These are phyloP conservation scores for Kondoa malvinella DNA, from an alignment of 768 basidiomycete genomes.

Conservation along the genomic window DNA sequence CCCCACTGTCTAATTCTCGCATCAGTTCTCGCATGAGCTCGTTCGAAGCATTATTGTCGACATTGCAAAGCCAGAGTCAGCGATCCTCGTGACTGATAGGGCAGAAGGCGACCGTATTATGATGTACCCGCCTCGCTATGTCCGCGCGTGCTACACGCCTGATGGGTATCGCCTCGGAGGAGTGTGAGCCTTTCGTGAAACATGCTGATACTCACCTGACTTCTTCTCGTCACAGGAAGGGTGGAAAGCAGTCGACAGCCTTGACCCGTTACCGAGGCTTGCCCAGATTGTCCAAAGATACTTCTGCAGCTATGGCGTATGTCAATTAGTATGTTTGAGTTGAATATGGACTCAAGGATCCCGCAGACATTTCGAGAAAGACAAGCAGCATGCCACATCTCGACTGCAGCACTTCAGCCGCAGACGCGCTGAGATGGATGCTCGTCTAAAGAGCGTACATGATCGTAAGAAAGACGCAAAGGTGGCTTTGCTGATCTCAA, in stretches of 20 bases:
- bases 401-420: neutral
- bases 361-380: neutral
- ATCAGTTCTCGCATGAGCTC: conserved; percentile 43
- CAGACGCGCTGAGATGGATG: no score
- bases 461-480: no score
- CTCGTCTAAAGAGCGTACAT: no score
- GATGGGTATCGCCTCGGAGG: neutral
- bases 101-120: conserved; percentile 43
- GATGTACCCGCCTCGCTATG: conserved; percentile 15
- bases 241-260: neutral
- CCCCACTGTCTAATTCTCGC: no score
- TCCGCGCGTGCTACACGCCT: neutral
- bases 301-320: neutral
- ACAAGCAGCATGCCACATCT: neutral
- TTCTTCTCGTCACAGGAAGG: no score
- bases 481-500: no score
- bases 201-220: neutral
- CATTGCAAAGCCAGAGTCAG: conserved; percentile 34
- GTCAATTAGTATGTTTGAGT: neutral
- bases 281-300: neutral
- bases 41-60: conserved; percentile 72
- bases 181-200: neutral
- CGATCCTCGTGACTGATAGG: conserved; percentile 49
- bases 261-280: neutral
- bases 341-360: neutral